These are phyloP conservation scores for Arachis hypogaea DNA, from an alignment of 306 rosid species.

Conservation along the genomic window DNA sequence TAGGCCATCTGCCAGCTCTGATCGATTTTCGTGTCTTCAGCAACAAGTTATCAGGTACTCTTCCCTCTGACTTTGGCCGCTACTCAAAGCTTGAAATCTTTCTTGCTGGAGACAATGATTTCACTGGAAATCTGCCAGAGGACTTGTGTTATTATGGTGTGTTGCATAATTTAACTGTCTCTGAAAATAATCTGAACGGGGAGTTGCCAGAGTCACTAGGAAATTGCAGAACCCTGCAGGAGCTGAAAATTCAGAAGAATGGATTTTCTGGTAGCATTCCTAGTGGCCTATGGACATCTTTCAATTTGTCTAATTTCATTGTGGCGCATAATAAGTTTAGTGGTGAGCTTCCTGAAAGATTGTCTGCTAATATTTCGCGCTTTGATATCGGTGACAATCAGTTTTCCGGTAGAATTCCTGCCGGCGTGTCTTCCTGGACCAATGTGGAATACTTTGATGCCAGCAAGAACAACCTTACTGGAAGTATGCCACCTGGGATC, in stretches of 20 bases:
- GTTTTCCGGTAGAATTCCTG: constrained; percentile 51
- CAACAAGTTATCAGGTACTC: constrained; percentile 60
- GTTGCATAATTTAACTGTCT: constrained; percentile 42
- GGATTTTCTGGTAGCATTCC: constrained; percentile 52
- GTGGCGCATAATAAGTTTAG: constrained; percentile 47
- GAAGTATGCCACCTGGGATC: constrained; percentile 53
- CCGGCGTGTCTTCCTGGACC: constrained; percentile 43
- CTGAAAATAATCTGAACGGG: constrained; percentile 50
- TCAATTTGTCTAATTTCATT: constrained; percentile 32
- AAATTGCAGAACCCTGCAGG: constrained; percentile 41
- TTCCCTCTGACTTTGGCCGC: constrained; percentile 67
- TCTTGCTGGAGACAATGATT: constrained; percentile 43
- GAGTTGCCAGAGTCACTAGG: constrained; percentile 55
- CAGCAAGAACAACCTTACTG: constrained; percentile 50
- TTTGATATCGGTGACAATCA: constrained; percentile 49
- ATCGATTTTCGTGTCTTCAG: constrained; percentile 38
- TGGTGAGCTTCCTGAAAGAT: constrained; percentile 52
- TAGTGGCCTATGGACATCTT: constrained; percentile 53
- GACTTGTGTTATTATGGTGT: constrained; percentile 52
- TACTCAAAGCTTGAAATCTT: constrained; percentile 47
- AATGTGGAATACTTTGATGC: constrained; percentile 48
- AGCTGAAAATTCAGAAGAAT: constrained; percentile 36
- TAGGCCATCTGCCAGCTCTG: constrained; percentile 62
- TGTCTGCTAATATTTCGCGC: constrained; percentile 31
- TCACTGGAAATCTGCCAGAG: constrained; percentile 61